Evolutionary conservation across 1,139 yeast species (phyloP).

Genomic region (Entelexis paramagnoliae): DNA sequence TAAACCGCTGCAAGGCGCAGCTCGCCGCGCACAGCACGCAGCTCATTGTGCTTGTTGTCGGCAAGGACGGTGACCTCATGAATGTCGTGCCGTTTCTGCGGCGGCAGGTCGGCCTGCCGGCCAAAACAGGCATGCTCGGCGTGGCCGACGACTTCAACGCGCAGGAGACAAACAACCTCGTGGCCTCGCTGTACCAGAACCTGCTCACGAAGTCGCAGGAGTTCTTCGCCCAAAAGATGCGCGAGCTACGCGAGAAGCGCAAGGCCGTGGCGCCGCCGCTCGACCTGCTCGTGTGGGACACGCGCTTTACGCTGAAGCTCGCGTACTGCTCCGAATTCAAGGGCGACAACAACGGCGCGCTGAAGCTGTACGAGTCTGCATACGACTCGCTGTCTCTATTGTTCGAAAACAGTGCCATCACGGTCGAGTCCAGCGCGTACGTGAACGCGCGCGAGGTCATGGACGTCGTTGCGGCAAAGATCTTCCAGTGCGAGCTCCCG

Average conservation of each 20-base stretch:
- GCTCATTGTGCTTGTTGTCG: conserved; percentile 31
- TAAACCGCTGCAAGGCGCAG: conserved; percentile 2
- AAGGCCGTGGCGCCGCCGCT: conserved; percentile 15
- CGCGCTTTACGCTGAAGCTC: conserved; percentile 42
- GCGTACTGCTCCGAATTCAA: conserved; percentile 42
- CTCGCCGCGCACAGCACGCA: conserved; percentile 31
- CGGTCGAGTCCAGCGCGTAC: conserved; percentile 30
- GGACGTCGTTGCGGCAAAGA: conserved; percentile 54
- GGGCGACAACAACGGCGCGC: conserved; percentile 39
- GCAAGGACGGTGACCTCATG: conserved; percentile 26
- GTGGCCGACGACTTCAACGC: conserved; percentile 35
- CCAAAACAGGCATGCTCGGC: conserved; percentile 38
- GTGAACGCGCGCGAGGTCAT: conserved; percentile 40
- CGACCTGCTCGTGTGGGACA: conserved; percentile 34
- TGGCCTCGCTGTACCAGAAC: conserved; percentile 34
- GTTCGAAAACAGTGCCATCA: conserved; percentile 29
- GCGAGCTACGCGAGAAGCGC: conserved; percentile 21
- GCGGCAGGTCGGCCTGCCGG: conserved; percentile 36
- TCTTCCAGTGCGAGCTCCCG: conserved; percentile 51
- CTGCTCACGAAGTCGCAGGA: conserved; percentile 37
- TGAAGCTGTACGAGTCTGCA: conserved; percentile 41
- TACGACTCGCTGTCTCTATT: conserved; percentile 40
- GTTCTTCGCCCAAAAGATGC: conserved; percentile 29
- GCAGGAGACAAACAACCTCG: conserved; percentile 35
- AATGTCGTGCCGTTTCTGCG: conserved; percentile 36